Base-by-base conservation (phyloP, 2,329 filamentous ascomycete species). In the Mariannaea sp. region DNA sequence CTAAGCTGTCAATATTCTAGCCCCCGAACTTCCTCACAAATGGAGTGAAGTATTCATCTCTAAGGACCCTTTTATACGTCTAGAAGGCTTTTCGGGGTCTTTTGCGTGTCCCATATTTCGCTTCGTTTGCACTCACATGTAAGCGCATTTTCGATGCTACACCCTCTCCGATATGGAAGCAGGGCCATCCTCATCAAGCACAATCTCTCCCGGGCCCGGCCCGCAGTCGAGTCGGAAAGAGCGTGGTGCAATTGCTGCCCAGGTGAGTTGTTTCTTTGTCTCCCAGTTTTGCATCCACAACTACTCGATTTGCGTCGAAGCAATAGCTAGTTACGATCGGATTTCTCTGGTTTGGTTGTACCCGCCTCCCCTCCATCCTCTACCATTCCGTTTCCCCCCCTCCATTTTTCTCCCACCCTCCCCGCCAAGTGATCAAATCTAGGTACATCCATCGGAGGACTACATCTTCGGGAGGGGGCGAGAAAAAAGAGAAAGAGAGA, bases 221-320 rank as follows among this genome's bases (percentile, higher is more conserved):
- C 59, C 65, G 38, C 68, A 69, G 27, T 58, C 62, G 29, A 69
- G 65, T 56, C 67, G 71, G 52, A 74, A 74, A 57, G 71, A 73
- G 54, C 70, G 72, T 53, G 72, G 71, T 54, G 68, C 71, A 19
- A 74, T 74, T 62, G 72, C 72, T 56, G 70, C 72, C 43, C 71
- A 73, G 68, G 70, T 74, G 65, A 57, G 64, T 61, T 32, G 49
- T 39, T 38, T n/a, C n/a, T n/a, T 39, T 41, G 35, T 14, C 14
- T 13, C 35, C 35, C 12, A 27, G 20, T 20, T 27, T n/a, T n/a
- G n/a, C n/a, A n/a, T n/a, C n/a, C n/a, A n/a, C n/a, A n/a, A n/a
- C n/a, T n/a, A n/a, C n/a, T n/a, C n/a, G n/a, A n/a, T n/a, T n/a
- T n/a, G n/a, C n/a, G n/a, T n/a, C n/a, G n/a, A n/a, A n/a, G n/a